These are phyloP conservation scores for Dendrocalamus latiflorus DNA, from an alignment of 202 grass and related monocot genomes.

Conservation along the genomic window DNA sequence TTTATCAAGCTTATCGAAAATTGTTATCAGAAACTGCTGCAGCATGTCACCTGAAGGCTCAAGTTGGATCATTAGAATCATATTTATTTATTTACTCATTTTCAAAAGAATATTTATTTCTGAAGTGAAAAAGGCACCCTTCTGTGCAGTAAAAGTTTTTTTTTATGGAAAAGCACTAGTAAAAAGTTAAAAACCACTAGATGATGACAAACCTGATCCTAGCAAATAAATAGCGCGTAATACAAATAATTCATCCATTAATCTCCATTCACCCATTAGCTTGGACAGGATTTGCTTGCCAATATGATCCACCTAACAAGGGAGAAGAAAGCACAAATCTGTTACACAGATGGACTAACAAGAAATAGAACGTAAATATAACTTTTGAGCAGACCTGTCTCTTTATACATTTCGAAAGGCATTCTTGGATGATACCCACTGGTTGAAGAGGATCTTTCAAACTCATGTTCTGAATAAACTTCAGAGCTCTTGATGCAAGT, in stretches of 20 bases:
- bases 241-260: conserved; percentile 86
- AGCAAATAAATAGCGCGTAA: conserved; percentile 87
- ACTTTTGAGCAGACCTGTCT: conserved; percentile 56
- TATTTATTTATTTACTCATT: neutral
- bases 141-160: neutral
- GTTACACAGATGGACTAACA: conserved; percentile 14
- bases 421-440: conserved; percentile 83
- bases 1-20: conserved; percentile 80
- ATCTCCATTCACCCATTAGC: conserved; percentile 85
- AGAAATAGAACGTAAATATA: conserved; percentile 17
- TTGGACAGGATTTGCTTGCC: conserved; percentile 76
- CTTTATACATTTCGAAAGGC: conserved; percentile 70
- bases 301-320: conserved; percentile 65
- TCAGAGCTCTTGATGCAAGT: conserved; percentile 69
- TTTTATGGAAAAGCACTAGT: neutral
- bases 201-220: conserved; percentile 64
- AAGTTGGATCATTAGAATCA: conserved; percentile 24
- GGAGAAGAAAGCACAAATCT: neutral
- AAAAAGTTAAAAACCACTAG: neutral
- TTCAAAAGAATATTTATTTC: neutral
- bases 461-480: conserved; percentile 67
- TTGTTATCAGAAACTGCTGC: conserved; percentile 89
- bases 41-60: conserved; percentile 76
- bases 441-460: conserved; percentile 64
- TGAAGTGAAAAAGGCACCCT: neutral